A percentile compares a stretch with the other conserved stretches of the same genome.
Evolutionary conservation across 225 moss, liverwort and hornwort genomes (phyloP).

Genomic region (Rhytidiadelphus loreus): DNA sequence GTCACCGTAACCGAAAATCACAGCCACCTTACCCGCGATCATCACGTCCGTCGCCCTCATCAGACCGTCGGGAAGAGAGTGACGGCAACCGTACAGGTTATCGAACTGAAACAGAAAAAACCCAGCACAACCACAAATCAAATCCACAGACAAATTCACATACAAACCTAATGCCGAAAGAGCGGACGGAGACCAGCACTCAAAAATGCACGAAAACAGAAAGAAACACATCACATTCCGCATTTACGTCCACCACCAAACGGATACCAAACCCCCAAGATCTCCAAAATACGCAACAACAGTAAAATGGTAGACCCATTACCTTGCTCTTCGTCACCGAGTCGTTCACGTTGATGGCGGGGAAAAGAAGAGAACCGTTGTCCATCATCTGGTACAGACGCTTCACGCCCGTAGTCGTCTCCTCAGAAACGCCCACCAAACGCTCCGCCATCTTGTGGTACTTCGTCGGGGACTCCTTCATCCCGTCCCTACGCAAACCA

Average conservation of each 20-base stretch:
- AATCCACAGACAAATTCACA: background rate
- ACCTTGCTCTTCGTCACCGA: constrained; percentile 96
- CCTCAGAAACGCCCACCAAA: constrained; percentile 88
- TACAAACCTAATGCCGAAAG: background rate
- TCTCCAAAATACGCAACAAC: too few species aligned
- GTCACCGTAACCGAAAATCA: constrained; percentile 81
- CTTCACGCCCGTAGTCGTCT: constrained; percentile 96
- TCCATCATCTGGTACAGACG: constrained; percentile 86
- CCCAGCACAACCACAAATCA: background rate
- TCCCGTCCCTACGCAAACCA: constrained; percentile 22
- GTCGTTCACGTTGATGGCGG: constrained; percentile 94
- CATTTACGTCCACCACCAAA: too few species aligned
- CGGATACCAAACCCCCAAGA: too few species aligned
- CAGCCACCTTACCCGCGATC: constrained; percentile 85
- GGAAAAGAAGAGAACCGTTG: constrained; percentile 64
- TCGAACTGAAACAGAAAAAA: constrained; percentile 53
- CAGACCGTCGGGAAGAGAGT: constrained; percentile 86
- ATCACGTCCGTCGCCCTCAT: constrained; percentile 97
- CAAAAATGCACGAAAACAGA: too few species aligned
- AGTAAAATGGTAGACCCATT: fast-evolving
- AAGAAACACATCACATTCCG: background rate
- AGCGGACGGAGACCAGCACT: fast-evolving
- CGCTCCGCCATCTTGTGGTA: constrained; percentile 88
- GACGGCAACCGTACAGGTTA: constrained; percentile 90
- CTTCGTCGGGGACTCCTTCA: constrained; percentile 75